Conservation (phyloP, 805 yeast species). For the Kluyveromyces dobzhanskii region DNA sequence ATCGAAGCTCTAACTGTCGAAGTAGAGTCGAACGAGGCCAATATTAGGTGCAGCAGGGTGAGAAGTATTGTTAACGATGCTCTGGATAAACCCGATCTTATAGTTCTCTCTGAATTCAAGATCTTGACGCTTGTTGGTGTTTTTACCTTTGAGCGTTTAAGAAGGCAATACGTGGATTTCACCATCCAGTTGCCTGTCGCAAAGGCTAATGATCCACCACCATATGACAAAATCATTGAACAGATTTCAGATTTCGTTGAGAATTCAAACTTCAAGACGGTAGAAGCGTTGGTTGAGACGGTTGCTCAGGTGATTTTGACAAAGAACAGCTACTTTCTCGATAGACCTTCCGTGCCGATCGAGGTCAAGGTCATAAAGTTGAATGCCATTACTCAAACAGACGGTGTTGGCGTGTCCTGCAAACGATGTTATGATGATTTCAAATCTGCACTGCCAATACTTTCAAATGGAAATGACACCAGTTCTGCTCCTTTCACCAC, state of each 20-base stretch:
- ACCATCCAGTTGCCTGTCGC: slow-evolving; percentile 40
- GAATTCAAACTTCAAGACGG: slow-evolving; percentile 75
- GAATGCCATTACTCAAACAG: slow-evolving; percentile 77
- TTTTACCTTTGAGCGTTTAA: slow-evolving; percentile 79
- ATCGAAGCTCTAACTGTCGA: slow-evolving; percentile 14
- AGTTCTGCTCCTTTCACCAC: no score
- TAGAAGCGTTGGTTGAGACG: slow-evolving; percentile 79
- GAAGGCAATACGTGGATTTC: slow-evolving; percentile 64
- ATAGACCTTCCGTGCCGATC: slow-evolving; percentile 31
- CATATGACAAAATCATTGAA: slow-evolving; percentile 37
- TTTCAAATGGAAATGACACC: slow-evolving; percentile 9
- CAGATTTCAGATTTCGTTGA: slow-evolving; percentile 57
- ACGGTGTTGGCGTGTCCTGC: slow-evolving; percentile 84
- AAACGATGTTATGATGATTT: slow-evolving; percentile 39
- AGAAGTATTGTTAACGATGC: slow-evolving; percentile 7
- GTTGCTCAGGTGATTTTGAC: slow-evolving; percentile 50
- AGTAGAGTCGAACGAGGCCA: slow-evolving; percentile 18
- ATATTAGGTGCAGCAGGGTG: slow-evolving; percentile 27
- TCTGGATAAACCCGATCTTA: neutral
- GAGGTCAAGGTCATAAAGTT: slow-evolving; percentile 74
- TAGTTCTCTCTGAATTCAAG: slow-evolving; percentile 40
- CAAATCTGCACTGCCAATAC: slow-evolving; percentile 8
- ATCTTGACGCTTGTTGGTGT: slow-evolving; percentile 84
- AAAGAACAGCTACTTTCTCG: slow-evolving; percentile 32
- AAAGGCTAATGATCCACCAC: slow-evolving; percentile 8